These are phyloP conservation scores for Calonectria fujianensis DNA, from an alignment of 2,329 filamentous ascomycete species.

Conservation along the genomic window DNA sequence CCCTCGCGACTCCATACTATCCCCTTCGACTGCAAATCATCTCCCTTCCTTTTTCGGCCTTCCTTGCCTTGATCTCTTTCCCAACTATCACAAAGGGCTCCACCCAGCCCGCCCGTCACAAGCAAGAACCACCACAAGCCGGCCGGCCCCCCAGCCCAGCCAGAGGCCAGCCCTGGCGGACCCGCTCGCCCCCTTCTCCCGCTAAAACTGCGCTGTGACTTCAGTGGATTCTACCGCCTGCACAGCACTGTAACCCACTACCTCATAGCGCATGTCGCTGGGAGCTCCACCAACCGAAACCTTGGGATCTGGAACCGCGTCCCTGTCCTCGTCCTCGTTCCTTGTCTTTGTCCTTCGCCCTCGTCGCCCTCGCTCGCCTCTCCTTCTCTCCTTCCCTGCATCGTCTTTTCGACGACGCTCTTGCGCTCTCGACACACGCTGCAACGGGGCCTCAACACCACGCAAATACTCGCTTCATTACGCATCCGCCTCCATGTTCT, in stretches of 20 bases:
- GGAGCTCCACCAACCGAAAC: slow-evolving; percentile 36
- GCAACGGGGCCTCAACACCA: slow-evolving; percentile 21
- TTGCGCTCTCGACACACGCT: slow-evolving; percentile 33
- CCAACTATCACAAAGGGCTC: slow-evolving; percentile 6
- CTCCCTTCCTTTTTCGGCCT: slow-evolving; percentile 7
- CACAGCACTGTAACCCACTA: slow-evolving; percentile 23
- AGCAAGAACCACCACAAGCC: slow-evolving; percentile 1
- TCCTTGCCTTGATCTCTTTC: slow-evolving; percentile 13
- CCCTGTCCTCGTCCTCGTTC: slow-evolving; percentile 17
- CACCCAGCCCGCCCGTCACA: slow-evolving; percentile 22
- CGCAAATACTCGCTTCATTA: slow-evolving; percentile 15
- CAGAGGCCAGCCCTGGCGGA: slow-evolving; percentile 23
- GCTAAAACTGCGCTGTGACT: slow-evolving; percentile 28
- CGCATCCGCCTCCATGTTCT: slow-evolving; percentile 56
- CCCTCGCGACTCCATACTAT: slow-evolving; percentile 10
- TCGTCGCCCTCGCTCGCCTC: slow-evolving; percentile 35
- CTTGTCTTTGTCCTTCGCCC: slow-evolving; percentile 46
- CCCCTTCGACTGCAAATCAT: slow-evolving; percentile 16
- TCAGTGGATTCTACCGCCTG: slow-evolving; percentile 21
- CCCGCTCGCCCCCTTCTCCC: slow-evolving; percentile 25
- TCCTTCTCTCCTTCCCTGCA: slow-evolving; percentile 40
- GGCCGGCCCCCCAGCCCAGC: background rate
- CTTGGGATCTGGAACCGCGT: slow-evolving; percentile 32
- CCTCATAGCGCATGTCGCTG: slow-evolving; percentile 27
- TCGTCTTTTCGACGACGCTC: slow-evolving; percentile 48